These are phyloP conservation scores for Gremmenia infestans DNA, from an alignment of 2,329 filamentous ascomycete genomes.

Conservation along the genomic window DNA sequence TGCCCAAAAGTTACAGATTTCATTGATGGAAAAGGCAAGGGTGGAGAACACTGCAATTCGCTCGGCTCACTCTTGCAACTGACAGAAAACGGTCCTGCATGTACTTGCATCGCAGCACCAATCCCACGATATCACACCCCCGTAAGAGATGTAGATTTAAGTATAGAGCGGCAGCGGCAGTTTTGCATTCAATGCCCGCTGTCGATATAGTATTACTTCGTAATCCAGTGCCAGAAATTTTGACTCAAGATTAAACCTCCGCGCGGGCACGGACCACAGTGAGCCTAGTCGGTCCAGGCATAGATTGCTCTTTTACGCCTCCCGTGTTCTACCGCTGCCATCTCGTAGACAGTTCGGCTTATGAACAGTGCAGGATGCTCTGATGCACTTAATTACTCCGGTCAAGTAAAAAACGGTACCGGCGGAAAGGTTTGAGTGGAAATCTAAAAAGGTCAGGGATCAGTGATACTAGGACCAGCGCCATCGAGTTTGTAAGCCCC, in stretches of 20 bases:
- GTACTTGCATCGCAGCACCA: background rate
- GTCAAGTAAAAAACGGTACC: conserved; percentile 3
- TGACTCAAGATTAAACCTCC: background rate
- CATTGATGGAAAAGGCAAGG: background rate
- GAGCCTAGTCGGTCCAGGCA: background rate
- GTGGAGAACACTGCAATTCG: too few relatives aligned
- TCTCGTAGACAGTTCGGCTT: background rate
- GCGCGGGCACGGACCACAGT: background rate
- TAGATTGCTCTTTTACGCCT: background rate
- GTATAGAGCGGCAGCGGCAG: background rate
- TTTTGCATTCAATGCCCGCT: background rate
- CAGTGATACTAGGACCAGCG: background rate
- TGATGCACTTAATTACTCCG: background rate
- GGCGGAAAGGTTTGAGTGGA: conserved; percentile 1
- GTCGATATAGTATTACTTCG: too few relatives aligned
- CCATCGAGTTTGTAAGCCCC: background rate
- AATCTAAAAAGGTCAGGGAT: background rate
- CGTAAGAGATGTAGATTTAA: background rate
- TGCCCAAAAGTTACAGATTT: background rate
- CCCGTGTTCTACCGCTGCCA: background rate
- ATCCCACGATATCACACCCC: background rate
- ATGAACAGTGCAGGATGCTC: background rate
- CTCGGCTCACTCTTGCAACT: background rate
- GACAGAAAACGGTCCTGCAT: background rate
- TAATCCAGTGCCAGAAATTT: too few relatives aligned